A percentile compares a stretch with the other conserved stretches of the same genome.
Evolutionary conservation across 441 rosid species (phyloP).

Genomic region (Gossypium trilobum): DNA sequence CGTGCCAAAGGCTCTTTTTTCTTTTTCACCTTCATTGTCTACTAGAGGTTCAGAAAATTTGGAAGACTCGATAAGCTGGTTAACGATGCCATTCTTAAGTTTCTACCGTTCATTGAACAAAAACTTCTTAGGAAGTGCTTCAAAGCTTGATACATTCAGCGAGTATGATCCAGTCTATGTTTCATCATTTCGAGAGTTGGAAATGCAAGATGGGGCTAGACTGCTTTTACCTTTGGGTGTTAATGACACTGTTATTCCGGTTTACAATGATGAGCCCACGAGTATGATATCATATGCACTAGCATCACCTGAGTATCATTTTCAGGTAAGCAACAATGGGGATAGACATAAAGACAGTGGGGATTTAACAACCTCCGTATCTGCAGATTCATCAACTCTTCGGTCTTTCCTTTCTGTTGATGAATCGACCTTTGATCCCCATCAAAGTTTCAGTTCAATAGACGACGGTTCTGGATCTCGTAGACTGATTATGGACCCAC

Average conservation of each 20-base stretch:
- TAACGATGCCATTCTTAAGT: conserved; percentile 59
- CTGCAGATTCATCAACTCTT: conserved; percentile 32
- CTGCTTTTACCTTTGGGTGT: conserved; percentile 67
- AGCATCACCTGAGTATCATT: conserved; percentile 55
- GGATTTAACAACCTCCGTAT: conserved; percentile 40
- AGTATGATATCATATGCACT: conserved; percentile 82
- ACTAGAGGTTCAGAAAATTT: conserved; percentile 38
- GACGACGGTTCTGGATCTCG: conserved; percentile 65
- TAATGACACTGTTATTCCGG: conserved; percentile 76
- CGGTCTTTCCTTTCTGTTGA: conserved; percentile 40
- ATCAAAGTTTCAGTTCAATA: conserved; percentile 46
- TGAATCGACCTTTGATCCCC: conserved; percentile 38
- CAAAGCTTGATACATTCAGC: conserved; percentile 59
- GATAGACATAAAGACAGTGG: conserved; percentile 33
- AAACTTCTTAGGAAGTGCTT: conserved; percentile 52
- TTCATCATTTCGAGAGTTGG: conserved; percentile 53
- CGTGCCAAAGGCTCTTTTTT: conserved; percentile 31
- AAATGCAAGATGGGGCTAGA: conserved; percentile 58
- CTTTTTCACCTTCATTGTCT: conserved; percentile 34
- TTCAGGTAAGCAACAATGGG: conserved; percentile 39
- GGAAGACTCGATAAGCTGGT: conserved; percentile 60
- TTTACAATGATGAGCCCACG: conserved; percentile 78
- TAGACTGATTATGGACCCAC: conserved; percentile 54
- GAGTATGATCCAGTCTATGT: conserved; percentile 64
- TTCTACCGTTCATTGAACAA: conserved; percentile 66